Base-by-base conservation (phyloP, 1,284 basidiomycete genomes). In the Heterobasidion annosum region DNA sequence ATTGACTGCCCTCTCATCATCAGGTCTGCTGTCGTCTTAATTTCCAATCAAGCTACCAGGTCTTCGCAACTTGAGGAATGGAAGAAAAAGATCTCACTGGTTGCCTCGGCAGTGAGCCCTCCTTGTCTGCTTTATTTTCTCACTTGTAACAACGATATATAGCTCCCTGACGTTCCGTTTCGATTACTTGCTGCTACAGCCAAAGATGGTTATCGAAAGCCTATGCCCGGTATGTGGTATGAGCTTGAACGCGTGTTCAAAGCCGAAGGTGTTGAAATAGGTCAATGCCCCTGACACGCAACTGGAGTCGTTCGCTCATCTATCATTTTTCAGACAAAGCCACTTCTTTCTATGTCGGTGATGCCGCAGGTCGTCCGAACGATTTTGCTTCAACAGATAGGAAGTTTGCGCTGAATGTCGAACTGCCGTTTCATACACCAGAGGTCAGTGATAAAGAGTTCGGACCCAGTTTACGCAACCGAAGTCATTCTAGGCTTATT, bases 201-300 rank as follows among this genome's bases (percentile, higher is more conserved):
- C 5, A 83, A 79, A 62, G 91, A 96, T 64, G 72, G 75, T 19
- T 92, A 80, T 63, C 77, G 94, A n/a, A 98, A 98, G 68, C 93
- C 93, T 2, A 85, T 91, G 72, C 82, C 82, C 8, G 93, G 92
- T 3, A 93, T 96, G 81, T 96, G 88, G 84, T 75, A 81, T 55
- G 82, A 83, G 58, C 70, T 93, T 44, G 79, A 83, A 56, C 71
- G 71, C 6, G 72, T 91, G 40, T 91, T 82, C 59, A 67, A 66
- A 8, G 73, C 75, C 50, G 74, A 82, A 44, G 77, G 78, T 2
- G 70, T 87, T 12, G 67, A 73, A 18, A 87, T 95, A 60, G 88
- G 91, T 91, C 50, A 35, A 73, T 66, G 9, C 37, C 45, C 25
- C 9, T 9, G 34, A 10, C n/a, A 6, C 32, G 12, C 16, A 25